Evolutionary conservation across 2,329 filamentous ascomycete species (phyloP), one percentile per base, ranked within the genome.

Genomic region (Pestalotiopsis sp.): DNA sequence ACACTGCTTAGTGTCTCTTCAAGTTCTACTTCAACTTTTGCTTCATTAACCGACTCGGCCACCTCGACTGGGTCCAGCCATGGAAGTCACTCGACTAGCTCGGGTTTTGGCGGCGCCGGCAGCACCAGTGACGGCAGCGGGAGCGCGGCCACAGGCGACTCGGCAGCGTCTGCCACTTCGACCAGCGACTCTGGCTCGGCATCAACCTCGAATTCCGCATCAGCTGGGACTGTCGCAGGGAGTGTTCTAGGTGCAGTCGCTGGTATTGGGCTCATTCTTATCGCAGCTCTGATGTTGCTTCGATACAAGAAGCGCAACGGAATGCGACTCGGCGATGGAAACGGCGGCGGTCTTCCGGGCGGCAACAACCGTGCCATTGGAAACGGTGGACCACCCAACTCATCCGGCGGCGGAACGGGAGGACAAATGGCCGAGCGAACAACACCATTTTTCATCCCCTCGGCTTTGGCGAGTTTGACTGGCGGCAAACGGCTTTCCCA

Each of bases 211-310:
- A 71, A 69, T 36, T 66, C 70, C 25, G 66, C 77, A 4, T 75
- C 79, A 5, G 76, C 78, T 1, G 76, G 74, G 25, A 78, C 80
- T 9, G 75, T 90, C 36, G 86, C 88, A 7, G 88, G 87, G 0
- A 84, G 88, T 39, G 86, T 90, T 1, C 80, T 90, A 20, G 88
- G 88, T 25, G 83, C 86, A 56, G 76, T 91, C 39, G 89, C 89
- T 17, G 89, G 89, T 20, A 77, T 87, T 1, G 88, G 88, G 13
- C 80, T 91, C 60, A 76, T 91, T 63, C 78, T 88, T 4, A 75
- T 90, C 4, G 75, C 90, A 23, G 76, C 88, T 5, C 77, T 91
- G 68, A 80, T 86, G 69, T 73, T 86, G n/a, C 74, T 91, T 58
- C 83, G 83, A 72, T 88, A 86, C 81, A 89, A 84, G 81, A 90